A percentile compares a stretch with the other conserved stretches of the same genome.
phyloP scores from a whole-genome alignment of 306 rosid species.

The Vigna reflexopilosa region DNA sequence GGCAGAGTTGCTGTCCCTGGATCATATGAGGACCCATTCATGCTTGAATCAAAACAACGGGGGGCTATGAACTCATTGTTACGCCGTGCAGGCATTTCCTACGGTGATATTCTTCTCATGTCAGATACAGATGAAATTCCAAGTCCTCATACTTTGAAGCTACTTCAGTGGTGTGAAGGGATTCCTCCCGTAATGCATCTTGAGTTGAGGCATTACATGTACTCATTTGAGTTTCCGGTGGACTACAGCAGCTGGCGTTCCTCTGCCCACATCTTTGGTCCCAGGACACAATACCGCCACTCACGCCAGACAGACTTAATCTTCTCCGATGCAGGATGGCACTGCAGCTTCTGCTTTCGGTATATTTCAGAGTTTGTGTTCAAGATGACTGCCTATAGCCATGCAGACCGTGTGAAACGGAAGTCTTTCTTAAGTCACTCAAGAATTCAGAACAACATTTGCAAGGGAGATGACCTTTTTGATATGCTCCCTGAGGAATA shows the following conservation, averaged over 20 bases:
- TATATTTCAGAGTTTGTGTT: constrained; percentile 74
- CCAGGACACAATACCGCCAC: constrained; percentile 67
- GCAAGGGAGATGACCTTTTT: constrained; percentile 78
- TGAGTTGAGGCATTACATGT: constrained; percentile 85
- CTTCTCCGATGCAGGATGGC: constrained; percentile 93
- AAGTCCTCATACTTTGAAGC: constrained; percentile 75
- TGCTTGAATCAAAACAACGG: constrained; percentile 71
- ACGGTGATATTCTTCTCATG: constrained; percentile 77
- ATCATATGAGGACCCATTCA: constrained; percentile 65
- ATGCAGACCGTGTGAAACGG: constrained; percentile 79
- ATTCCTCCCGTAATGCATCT: constrained; percentile 84
- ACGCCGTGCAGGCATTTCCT: constrained; percentile 64
- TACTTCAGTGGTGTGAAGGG: constrained; percentile 92
- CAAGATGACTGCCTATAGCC: constrained; percentile 95
- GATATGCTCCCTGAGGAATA: constrained; percentile 94
- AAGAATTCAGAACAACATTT: constrained; percentile 78
- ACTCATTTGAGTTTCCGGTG: constrained; percentile 88
- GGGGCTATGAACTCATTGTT: constrained; percentile 67
- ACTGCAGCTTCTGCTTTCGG: constrained; percentile 91
- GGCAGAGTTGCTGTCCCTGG: constrained; percentile 59
- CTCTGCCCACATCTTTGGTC: constrained; percentile 62
- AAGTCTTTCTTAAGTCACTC: constrained; percentile 64
- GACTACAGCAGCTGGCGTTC: constrained; percentile 97
- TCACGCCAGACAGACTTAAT: constrained; percentile 64
- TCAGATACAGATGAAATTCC: constrained; percentile 93